Evolutionary conservation across 371 early-diverging fungal genomes (phyloP).

Genomic region (Circinella minor): DNA sequence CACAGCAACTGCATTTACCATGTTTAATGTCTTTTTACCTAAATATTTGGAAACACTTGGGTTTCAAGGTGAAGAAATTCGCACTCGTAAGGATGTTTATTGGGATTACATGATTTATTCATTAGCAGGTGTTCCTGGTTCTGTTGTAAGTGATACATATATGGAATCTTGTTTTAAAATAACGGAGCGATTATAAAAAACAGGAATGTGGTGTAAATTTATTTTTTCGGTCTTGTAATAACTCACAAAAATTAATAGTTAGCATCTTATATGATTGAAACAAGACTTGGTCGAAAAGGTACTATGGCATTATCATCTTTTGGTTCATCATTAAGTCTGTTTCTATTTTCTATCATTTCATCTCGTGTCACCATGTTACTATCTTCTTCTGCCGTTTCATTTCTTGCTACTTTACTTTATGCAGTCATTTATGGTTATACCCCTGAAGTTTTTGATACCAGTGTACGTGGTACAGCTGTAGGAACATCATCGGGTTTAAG

Average conservation of each 20-base stretch:
- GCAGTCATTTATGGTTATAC: constrained; percentile 88
- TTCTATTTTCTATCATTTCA: constrained; percentile 65
- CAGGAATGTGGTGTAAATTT: too few species aligned
- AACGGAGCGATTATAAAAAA: too few species aligned
- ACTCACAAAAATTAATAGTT: constrained; percentile 33
- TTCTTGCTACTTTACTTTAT: constrained; percentile 79
- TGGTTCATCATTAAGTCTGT: constrained; percentile 67
- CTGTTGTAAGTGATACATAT: constrained; percentile 54
- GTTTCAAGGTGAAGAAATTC: constrained; percentile 38
- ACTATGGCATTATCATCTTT: constrained; percentile 83
- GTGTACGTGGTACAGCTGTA: constrained; percentile 79
- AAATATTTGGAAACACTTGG: constrained; percentile 71
- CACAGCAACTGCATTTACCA: constrained; percentile 81
- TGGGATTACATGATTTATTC: constrained; percentile 80
- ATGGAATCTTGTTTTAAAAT: too few species aligned
- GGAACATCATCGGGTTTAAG: constrained; percentile 82
- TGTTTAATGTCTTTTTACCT: constrained; percentile 85
- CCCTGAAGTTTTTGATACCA: constrained; percentile 86
- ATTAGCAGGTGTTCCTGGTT: constrained; percentile 81
- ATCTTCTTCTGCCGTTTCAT: constrained; percentile 70
- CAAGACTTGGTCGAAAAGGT: constrained; percentile 77
- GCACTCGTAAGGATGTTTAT: constrained; percentile 66
- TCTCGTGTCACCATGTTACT: constrained; percentile 61
- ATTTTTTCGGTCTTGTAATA: too few species aligned
- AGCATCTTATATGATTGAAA: constrained; percentile 79